Evolutionary conservation across 75 land plant species (phyloP).

Genomic region (Pseudotsuga menziesii): DNA sequence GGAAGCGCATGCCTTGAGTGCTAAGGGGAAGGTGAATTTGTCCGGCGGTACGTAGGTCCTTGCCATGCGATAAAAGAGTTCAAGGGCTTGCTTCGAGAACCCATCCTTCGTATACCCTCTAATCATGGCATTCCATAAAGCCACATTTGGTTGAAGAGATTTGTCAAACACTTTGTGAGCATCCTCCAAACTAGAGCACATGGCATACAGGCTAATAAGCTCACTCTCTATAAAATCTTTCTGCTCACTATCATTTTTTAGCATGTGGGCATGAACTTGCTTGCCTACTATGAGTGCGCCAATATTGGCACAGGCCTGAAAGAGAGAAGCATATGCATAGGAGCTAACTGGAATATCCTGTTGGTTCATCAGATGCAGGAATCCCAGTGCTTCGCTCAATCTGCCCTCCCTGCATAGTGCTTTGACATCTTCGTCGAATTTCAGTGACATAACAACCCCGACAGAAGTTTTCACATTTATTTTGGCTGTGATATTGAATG

Average conservation of each 20-base stretch:
- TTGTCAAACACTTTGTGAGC: conserved; percentile 36
- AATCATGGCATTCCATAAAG: conserved; percentile 48
- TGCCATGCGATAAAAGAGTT: conserved; percentile 30
- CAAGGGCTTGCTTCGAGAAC: conserved; percentile 15
- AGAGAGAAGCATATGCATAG: neutral
- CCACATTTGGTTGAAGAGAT: conserved; percentile 38
- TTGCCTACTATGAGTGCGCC: neutral
- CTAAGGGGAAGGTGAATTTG: conserved; percentile 22
- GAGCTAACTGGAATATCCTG: too few relatives aligned
- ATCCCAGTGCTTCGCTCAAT: too few relatives aligned
- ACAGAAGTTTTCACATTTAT: too few relatives aligned
- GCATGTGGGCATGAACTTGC: conserved; percentile 26
- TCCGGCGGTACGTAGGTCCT: conserved; percentile 23
- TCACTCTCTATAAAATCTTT: conserved; percentile 31
- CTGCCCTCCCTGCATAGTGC: too few relatives aligned
- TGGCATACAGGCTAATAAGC: conserved; percentile 35
- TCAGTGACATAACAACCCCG: too few relatives aligned
- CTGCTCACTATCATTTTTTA: conserved; percentile 10
- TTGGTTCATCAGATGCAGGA: too few relatives aligned
- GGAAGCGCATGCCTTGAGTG: conserved; percentile 31
- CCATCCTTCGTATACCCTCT: conserved; percentile 25
- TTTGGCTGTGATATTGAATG: too few relatives aligned
- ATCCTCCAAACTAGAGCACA: conserved; percentile 17
- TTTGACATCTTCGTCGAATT: too few relatives aligned
- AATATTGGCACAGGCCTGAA: neutral